Percentiles rank a stretch among this genome's conserved stretches.
phyloP scores from a whole-genome alignment of 768 basidiomycete genomes.

The Xerocomellus amylosporus region DNA sequence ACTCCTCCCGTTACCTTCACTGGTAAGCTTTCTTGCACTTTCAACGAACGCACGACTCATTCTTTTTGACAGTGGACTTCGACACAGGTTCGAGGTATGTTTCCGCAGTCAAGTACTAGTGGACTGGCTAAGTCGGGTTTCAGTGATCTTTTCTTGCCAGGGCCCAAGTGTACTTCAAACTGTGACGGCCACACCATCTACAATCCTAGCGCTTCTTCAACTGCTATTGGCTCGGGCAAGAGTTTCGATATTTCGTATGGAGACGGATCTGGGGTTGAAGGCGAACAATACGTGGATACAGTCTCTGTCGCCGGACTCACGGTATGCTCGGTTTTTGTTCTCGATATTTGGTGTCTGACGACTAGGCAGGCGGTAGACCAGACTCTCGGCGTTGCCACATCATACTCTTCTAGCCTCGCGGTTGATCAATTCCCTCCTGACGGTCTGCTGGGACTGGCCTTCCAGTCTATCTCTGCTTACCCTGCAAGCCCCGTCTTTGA shows the following conservation, averaged over 20 bases:
- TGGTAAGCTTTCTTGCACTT: not conserved
- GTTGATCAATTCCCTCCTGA: slow-evolving; percentile 12
- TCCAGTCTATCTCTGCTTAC: slow-evolving; percentile 37
- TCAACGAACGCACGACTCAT: not conserved
- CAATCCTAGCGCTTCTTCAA: slow-evolving; percentile 21
- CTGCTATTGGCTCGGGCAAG: not conserved
- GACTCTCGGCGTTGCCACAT: slow-evolving; percentile 12
- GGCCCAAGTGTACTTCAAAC: slow-evolving; percentile 14
- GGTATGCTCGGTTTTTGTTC: not conserved
- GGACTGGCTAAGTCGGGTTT: not conserved
- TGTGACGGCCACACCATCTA: slow-evolving; percentile 35
- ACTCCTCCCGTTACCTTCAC: slow-evolving; percentile 1
- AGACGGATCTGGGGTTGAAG: not conserved
- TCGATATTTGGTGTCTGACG: not conserved
- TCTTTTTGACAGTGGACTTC: slow-evolving; percentile 15
- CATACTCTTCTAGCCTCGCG: slow-evolving; percentile 7
- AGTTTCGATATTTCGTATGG: not conserved
- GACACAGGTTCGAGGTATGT: slow-evolving; percentile 28
- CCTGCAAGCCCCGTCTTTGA: slow-evolving; percentile 38
- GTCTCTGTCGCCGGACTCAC: slow-evolving; percentile 10
- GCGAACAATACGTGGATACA: slow-evolving; percentile 9
- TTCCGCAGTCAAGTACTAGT: not conserved
- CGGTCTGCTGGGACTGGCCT: slow-evolving; percentile 42
- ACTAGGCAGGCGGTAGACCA: slow-evolving; percentile 8
- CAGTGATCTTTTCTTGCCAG: slow-evolving; percentile 32